Conservation (phyloP, 257 asterid genomes). For the Solanum piurae region DNA sequence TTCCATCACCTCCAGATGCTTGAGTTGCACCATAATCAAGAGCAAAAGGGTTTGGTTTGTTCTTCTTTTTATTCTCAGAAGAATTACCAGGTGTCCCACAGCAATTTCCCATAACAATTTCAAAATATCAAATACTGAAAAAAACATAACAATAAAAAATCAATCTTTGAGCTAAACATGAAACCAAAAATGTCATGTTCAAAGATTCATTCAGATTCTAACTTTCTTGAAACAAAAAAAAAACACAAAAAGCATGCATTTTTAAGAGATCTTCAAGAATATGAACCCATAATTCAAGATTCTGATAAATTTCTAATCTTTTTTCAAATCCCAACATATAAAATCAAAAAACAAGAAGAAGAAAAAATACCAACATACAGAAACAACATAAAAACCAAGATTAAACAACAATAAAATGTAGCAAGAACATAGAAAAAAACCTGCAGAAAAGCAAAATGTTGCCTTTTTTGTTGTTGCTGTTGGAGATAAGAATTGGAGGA, state of each 20-base stretch:
- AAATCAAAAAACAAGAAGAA: not conserved
- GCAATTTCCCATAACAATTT: slow-evolving; percentile 56
- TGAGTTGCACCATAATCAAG: slow-evolving; percentile 26
- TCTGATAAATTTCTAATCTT: not conserved
- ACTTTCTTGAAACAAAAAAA: not conserved
- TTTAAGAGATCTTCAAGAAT: not conserved
- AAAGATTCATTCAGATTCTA: not conserved
- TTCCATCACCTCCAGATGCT: slow-evolving; percentile 18
- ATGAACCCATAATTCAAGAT: not conserved
- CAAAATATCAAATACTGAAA: slow-evolving; percentile 6
- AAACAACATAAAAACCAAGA: not conserved
- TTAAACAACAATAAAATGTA: not conserved
- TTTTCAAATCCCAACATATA: not conserved
- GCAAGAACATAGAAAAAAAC: not conserved
- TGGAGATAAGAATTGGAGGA: not conserved
- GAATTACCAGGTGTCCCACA: slow-evolving; percentile 34
- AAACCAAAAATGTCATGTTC: not conserved
- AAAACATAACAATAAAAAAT: not conserved
- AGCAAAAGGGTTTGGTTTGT: slow-evolving; percentile 37
- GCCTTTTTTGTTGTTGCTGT: not conserved
- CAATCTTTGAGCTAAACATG: not conserved
- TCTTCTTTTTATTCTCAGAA: slow-evolving; percentile 32
- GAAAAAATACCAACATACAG: not conserved
- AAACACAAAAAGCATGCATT: not conserved
- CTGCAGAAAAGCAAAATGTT: not conserved